These are phyloP conservation scores for Lepidium africanum DNA, from an alignment of 345 rosid species.

Conservation along the genomic window DNA sequence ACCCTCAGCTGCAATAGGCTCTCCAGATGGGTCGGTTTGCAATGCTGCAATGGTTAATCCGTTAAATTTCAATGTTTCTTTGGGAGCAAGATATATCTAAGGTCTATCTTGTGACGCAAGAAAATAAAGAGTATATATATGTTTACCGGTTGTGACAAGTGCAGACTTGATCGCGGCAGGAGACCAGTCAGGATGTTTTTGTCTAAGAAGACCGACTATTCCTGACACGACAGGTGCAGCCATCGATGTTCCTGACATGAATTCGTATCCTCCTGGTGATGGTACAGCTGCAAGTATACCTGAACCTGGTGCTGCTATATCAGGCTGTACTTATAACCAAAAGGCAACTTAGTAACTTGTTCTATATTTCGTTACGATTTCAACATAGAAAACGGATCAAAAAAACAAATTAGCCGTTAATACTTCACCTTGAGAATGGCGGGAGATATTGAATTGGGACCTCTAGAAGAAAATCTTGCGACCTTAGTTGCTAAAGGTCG, in stretches of 20 bases:
- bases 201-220: constrained; percentile 52
- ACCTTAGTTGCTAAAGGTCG: constrained; percentile 48
- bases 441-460: constrained; percentile 52
- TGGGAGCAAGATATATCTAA: neutral
- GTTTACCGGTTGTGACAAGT: constrained; percentile 43
- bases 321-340: constrained; percentile 49
- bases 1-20: constrained; percentile 40
- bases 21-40: constrained; percentile 37
- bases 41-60: constrained; percentile 32
- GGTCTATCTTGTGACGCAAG: neutral
- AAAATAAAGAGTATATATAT: neutral
- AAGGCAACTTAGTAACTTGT: neutral
- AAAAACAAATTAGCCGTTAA: neutral
- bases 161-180: constrained; percentile 67
- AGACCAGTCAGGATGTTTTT: constrained; percentile 56
- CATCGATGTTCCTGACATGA: constrained; percentile 71
- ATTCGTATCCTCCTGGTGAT: neutral
- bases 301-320: constrained; percentile 76
- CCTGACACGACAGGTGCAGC: constrained; percentile 60
- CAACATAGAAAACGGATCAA: neutral
- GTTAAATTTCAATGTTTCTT: neutral
- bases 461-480: constrained; percentile 69
- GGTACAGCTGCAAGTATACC: constrained; percentile 48
- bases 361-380: neutral
- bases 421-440: constrained; percentile 58